Evolutionary conservation across 345 rosid genomes (phyloP).

Genomic region (Moricandia arvensis): DNA sequence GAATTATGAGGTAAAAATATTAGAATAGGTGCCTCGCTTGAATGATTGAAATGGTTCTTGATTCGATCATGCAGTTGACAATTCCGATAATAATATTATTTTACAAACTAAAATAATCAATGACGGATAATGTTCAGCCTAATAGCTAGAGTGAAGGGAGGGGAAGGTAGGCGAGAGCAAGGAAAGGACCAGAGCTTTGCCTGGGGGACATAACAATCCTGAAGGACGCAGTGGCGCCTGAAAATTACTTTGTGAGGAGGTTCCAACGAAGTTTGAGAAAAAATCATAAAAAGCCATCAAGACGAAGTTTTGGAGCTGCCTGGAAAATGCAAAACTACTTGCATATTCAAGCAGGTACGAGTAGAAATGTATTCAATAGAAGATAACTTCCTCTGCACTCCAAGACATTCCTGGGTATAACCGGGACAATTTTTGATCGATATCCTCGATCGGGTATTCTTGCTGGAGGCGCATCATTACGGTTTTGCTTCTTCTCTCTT

Average conservation of each 20-base stretch:
- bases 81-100: not conserved
- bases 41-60: not conserved
- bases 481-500: slow-evolving; percentile 33
- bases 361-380: slow-evolving; percentile 66
- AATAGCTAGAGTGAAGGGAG: slow-evolving; percentile 71
- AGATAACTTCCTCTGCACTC: slow-evolving; percentile 66
- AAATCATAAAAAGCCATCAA: slow-evolving; percentile 69
- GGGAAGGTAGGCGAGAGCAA: slow-evolving; percentile 69
- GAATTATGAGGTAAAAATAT: not conserved
- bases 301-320: slow-evolving; percentile 89
- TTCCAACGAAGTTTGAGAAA: slow-evolving; percentile 47
- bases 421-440: slow-evolving; percentile 59
- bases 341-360: slow-evolving; percentile 78
- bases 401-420: slow-evolving; percentile 91
- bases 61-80: not conserved
- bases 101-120: not conserved
- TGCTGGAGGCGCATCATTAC: slow-evolving; percentile 41
- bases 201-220: slow-evolving; percentile 58
- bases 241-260: slow-evolving; percentile 39
- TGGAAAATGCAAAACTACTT: slow-evolving; percentile 54
- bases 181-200: slow-evolving; percentile 74
- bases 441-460: slow-evolving; percentile 76
- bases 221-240: slow-evolving; percentile 38
- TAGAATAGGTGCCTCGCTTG: not conserved
- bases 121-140: slow-evolving; percentile 43